These are phyloP conservation scores for Atkinsonella hypoxylon DNA, from an alignment of 2,329 filamentous ascomycete genomes.

Conservation along the genomic window DNA sequence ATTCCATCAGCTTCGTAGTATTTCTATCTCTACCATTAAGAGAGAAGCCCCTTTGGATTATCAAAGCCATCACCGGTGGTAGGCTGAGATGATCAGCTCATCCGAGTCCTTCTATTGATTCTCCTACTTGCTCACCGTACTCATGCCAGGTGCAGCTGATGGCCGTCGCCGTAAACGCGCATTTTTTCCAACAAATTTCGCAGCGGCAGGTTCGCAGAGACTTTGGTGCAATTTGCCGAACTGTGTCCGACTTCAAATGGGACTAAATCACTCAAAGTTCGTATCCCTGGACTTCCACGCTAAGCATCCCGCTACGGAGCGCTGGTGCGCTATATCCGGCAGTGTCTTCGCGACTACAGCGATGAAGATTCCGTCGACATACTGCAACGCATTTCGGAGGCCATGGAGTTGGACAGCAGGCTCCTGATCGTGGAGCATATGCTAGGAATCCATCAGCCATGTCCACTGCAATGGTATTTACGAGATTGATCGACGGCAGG, in stretches of 20 bases:
- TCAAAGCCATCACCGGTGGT: background rate
- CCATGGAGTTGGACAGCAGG: slow-evolving; percentile 20
- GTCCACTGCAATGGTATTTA: slow-evolving; percentile 19
- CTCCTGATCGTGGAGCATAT: slow-evolving; percentile 23
- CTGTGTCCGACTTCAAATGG: background rate
- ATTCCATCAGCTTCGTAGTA: no score
- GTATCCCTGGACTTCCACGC: slow-evolving; percentile 11
- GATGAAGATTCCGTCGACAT: slow-evolving; percentile 21
- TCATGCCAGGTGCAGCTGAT: background rate
- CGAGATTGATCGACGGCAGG: slow-evolving; percentile 21
- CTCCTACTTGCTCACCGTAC: background rate
- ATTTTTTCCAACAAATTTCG: background rate
- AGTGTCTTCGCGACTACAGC: slow-evolving; percentile 26
- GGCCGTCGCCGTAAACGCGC: background rate
- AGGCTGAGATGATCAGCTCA: background rate
- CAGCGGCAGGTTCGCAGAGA: background rate
- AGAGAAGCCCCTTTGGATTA: no score
- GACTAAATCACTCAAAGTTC: slow-evolving; percentile 15
- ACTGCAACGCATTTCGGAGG: slow-evolving; percentile 15
- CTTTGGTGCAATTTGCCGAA: background rate
- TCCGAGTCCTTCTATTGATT: background rate
- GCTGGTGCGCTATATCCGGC: slow-evolving; percentile 23
- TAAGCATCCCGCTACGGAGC: slow-evolving; percentile 15
- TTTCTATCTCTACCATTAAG: no score
- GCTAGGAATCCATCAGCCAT: slow-evolving; percentile 13